These are phyloP conservation scores for Aspergillus costaricaensis DNA, from an alignment of 2,329 filamentous ascomycete species.

Conservation along the genomic window DNA sequence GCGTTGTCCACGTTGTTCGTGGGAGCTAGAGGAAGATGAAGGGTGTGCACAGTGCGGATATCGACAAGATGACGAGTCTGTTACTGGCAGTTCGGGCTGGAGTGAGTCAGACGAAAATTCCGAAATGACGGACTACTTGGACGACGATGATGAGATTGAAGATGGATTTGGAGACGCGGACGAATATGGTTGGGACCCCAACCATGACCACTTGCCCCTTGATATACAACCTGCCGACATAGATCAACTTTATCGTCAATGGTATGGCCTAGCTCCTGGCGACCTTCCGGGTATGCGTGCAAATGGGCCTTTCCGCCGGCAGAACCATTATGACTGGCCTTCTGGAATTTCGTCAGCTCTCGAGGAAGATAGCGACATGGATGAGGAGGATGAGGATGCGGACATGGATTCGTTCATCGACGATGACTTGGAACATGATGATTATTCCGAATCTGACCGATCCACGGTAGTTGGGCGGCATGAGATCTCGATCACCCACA, in stretches of 20 bases:
- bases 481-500: conserved; percentile 9
- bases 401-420: conserved; percentile 41
- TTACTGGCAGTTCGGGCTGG: conserved; percentile 41
- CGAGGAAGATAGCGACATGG: conserved; percentile 25
- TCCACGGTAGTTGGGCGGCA: conserved; percentile 35
- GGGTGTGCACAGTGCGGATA: conserved; percentile 59
- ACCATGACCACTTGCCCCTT: conserved; percentile 15
- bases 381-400: conserved; percentile 33
- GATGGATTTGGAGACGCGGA: conserved; percentile 36
- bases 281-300: not conserved
- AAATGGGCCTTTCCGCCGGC: not conserved
- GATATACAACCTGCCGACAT: conserved; percentile 18
- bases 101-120: conserved; percentile 47
- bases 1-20: conserved; percentile 63
- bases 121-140: conserved; percentile 48
- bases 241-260: conserved; percentile 9
- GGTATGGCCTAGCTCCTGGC: not conserved
- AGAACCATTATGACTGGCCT: not conserved
- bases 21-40: conserved; percentile 63
- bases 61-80: conserved; percentile 48
- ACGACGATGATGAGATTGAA: conserved; percentile 28
- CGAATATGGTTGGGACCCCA: conserved; percentile 23
- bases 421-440: conserved; percentile 28
- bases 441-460: conserved; percentile 33
- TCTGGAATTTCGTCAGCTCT: conserved; percentile 11